phyloP scores from a whole-genome alignment of 2,329 filamentous ascomycete species.

The Piedraia hortae region DNA sequence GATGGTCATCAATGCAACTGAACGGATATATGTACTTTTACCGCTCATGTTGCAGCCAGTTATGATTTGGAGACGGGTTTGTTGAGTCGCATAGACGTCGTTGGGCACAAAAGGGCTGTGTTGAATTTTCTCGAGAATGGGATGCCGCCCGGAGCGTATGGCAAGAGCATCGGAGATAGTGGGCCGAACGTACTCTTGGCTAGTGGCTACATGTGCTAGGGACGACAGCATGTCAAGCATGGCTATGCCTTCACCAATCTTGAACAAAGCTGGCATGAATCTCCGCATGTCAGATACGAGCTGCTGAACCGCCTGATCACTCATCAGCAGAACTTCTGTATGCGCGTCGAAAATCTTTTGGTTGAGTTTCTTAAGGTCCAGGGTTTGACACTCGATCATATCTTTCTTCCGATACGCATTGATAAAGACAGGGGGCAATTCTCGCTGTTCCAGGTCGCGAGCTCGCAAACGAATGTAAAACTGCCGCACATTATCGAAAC shows the following conservation, averaged over 20 bases:
- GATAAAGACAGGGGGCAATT: slow-evolving; percentile 42
- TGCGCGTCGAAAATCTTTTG: slow-evolving; percentile 49
- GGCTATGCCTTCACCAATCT: slow-evolving; percentile 61
- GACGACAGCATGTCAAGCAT: slow-evolving; percentile 42
- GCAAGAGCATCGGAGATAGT: slow-evolving; percentile 40
- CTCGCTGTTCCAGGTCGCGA: slow-evolving; percentile 31
- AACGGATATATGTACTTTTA: slow-evolving; percentile 83
- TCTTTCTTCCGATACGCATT: slow-evolving; percentile 47
- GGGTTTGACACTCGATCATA: slow-evolving; percentile 64
- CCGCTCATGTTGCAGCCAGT: slow-evolving; percentile 97
- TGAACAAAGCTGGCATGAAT: slow-evolving; percentile 48
- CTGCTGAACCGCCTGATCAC: slow-evolving; percentile 42
- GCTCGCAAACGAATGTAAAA: slow-evolving; percentile 48
- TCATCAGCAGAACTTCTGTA: slow-evolving; percentile 59
- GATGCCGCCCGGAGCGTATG: slow-evolving; percentile 48
- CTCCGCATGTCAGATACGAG: slow-evolving; percentile 45
- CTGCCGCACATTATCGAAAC: slow-evolving; percentile 48
- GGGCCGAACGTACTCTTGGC: slow-evolving; percentile 39
- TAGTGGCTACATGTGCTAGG: slow-evolving; percentile 47
- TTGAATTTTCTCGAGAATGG: slow-evolving; percentile 48
- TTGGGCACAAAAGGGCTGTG: slow-evolving; percentile 53
- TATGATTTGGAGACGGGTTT: slow-evolving; percentile 70
- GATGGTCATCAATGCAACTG: slow-evolving; percentile 55
- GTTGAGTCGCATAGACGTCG: slow-evolving; percentile 58
- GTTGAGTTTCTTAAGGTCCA: slow-evolving; percentile 57